Evolutionary conservation across 2,329 filamentous ascomycete species (phyloP).

Genomic region (Ophidiomyces ophidiicola): DNA sequence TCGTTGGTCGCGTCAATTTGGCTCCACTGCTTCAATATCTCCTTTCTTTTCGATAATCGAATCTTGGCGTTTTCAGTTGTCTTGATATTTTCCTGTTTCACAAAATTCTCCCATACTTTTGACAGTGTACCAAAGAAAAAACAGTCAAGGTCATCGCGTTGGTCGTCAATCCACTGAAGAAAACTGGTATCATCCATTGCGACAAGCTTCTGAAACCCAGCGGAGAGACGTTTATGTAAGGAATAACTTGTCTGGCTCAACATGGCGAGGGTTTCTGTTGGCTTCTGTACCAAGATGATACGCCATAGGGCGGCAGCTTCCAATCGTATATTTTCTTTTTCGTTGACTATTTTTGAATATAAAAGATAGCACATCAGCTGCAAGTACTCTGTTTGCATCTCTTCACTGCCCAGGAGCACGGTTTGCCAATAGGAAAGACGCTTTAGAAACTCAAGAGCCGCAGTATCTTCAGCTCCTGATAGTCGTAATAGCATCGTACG

Average conservation of each 20-base stretch:
- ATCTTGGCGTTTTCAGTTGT: slow-evolving; percentile 62
- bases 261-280: slow-evolving; percentile 62
- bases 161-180: slow-evolving; percentile 73
- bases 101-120: slow-evolving; percentile 79
- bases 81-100: slow-evolving; percentile 64
- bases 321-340: slow-evolving; percentile 53
- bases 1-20: slow-evolving; percentile 55
- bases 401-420: slow-evolving; percentile 67
- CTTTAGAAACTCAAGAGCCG: slow-evolving; percentile 61
- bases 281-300: slow-evolving; percentile 88
- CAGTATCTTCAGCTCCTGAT: slow-evolving; percentile 65
- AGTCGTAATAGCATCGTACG: slow-evolving; percentile 67
- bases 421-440: slow-evolving; percentile 94
- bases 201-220: slow-evolving; percentile 70
- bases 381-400: slow-evolving; percentile 67
- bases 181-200: slow-evolving; percentile 85
- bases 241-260: slow-evolving; percentile 58
- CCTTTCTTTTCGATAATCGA: slow-evolving; percentile 62
- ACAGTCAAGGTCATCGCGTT: slow-evolving; percentile 63
- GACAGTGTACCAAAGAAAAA: slow-evolving; percentile 74
- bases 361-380: slow-evolving; percentile 84
- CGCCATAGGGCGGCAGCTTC: slow-evolving; percentile 76
- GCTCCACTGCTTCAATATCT: slow-evolving; percentile 71
- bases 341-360: slow-evolving; percentile 73
- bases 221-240: slow-evolving; percentile 58